Percentiles rank a stretch among this genome's conserved stretches.
phyloP scores from a whole-genome alignment of 1,284 basidiomycete genomes.

The Cryptococcus depauperatus region DNA sequence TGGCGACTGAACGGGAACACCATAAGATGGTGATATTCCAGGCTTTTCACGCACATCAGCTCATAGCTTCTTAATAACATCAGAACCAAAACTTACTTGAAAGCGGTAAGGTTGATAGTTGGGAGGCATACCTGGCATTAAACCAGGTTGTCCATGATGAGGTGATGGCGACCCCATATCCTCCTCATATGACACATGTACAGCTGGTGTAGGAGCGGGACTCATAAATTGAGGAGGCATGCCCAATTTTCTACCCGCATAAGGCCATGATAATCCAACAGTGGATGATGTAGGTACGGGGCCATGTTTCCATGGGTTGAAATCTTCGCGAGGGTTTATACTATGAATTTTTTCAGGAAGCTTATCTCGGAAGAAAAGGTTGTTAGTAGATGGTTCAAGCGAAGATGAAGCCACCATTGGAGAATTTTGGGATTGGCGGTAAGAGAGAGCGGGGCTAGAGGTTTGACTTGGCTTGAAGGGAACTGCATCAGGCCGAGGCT shows the following conservation, averaged over 20 bases:
- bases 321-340: slow-evolving; percentile 83
- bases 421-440: slow-evolving; percentile 18
- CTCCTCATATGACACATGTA: slow-evolving; percentile 18
- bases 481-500: slow-evolving; percentile 50
- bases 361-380: slow-evolving; percentile 80
- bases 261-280: slow-evolving; percentile 71
- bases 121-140: slow-evolving; percentile 21
- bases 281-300: slow-evolving; percentile 67
- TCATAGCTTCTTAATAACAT: background rate
- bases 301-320: slow-evolving; percentile 78
- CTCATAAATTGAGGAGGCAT: slow-evolving; percentile 51
- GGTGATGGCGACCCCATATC: slow-evolving; percentile 14
- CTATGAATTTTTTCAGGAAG: slow-evolving; percentile 54
- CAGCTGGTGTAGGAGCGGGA: slow-evolving; percentile 31
- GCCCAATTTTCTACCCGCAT: slow-evolving; percentile 75
- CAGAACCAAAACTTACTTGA: slow-evolving; percentile 16
- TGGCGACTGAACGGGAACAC: slow-evolving; percentile 18
- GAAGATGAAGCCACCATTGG: slow-evolving; percentile 44
- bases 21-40: slow-evolving; percentile 25
- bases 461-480: slow-evolving; percentile 46
- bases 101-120: slow-evolving; percentile 30
- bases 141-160: slow-evolving; percentile 16
- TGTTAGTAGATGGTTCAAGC: slow-evolving; percentile 35
- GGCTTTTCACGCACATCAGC: slow-evolving; percentile 10
- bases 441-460: slow-evolving; percentile 22